Evolutionary conservation across 2,329 filamentous ascomycete species (phyloP).

Genomic region (Penicillium sp.): DNA sequence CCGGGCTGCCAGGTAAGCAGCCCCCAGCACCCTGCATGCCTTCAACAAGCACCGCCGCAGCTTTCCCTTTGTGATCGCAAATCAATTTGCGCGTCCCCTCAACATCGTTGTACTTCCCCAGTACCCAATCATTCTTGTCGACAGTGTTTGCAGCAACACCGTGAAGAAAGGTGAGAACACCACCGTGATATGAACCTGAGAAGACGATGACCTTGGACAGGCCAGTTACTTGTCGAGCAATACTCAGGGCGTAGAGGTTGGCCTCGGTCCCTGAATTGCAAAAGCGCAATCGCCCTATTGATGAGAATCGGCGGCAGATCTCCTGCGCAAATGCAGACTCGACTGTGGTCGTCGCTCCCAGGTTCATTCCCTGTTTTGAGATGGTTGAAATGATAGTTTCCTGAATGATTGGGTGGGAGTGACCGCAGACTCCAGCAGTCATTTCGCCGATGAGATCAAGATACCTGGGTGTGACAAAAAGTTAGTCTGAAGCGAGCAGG

Average conservation of each 20-base stretch:
- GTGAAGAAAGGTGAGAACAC: slow-evolving; percentile 50
- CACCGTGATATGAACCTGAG: slow-evolving; percentile 56
- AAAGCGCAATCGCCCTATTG: slow-evolving; percentile 60
- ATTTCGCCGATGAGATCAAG: slow-evolving; percentile 65
- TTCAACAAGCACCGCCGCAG: slow-evolving; percentile 66
- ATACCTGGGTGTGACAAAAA: slow-evolving; percentile 38
- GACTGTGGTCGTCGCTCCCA: slow-evolving; percentile 55
- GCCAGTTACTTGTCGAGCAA: slow-evolving; percentile 52
- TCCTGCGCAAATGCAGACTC: slow-evolving; percentile 56
- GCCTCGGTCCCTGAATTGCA: slow-evolving; percentile 68
- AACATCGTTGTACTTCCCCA: slow-evolving; percentile 64
- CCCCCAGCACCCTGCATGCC: slow-evolving; percentile 66
- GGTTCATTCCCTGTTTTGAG: slow-evolving; percentile 52
- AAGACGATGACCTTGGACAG: slow-evolving; percentile 51
- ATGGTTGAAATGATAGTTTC: slow-evolving; percentile 51
- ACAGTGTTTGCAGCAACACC: slow-evolving; percentile 21
- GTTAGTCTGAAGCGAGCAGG: background rate
- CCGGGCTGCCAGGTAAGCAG: slow-evolving; percentile 51
- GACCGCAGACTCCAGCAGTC: slow-evolving; percentile 66
- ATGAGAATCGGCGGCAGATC: slow-evolving; percentile 56
- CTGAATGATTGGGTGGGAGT: slow-evolving; percentile 60
- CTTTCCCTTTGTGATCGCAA: slow-evolving; percentile 35
- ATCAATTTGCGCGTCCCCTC: slow-evolving; percentile 44
- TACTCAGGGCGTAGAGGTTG: slow-evolving; percentile 60
- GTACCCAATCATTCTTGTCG: slow-evolving; percentile 58